These are phyloP conservation scores for Neoboletus brunneissimus DNA, from an alignment of 768 basidiomycete genomes.

Conservation along the genomic window DNA sequence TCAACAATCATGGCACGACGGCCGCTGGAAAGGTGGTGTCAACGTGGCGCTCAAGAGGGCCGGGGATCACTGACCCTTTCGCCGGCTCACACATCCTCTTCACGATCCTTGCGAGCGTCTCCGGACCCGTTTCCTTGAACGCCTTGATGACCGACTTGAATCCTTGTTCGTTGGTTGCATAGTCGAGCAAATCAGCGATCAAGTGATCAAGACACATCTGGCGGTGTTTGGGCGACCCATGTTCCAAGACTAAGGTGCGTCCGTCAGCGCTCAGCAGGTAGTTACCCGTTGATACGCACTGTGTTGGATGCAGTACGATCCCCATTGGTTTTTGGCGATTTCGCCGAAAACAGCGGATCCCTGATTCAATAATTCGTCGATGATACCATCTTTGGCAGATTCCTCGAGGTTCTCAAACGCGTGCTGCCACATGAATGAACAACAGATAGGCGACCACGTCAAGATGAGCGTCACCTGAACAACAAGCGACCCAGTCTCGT, in stretches of 20 bases:
- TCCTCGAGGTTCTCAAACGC: slow-evolving; percentile 86
- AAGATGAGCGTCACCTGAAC: slow-evolving; percentile 57
- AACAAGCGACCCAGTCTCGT: slow-evolving; percentile 86
- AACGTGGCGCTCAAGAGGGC: not conserved
- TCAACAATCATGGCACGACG: slow-evolving; percentile 86
- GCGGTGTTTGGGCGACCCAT: slow-evolving; percentile 74
- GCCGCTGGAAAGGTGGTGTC: slow-evolving; percentile 41
- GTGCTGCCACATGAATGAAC: slow-evolving; percentile 46
- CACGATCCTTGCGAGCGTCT: slow-evolving; percentile 70
- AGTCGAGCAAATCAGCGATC: slow-evolving; percentile 71
- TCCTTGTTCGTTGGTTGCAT: slow-evolving; percentile 82
- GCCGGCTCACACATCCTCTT: slow-evolving; percentile 85
- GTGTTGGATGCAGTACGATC: slow-evolving; percentile 83
- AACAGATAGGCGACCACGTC: not conserved
- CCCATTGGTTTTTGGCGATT: slow-evolving; percentile 86
- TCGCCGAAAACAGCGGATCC: slow-evolving; percentile 66
- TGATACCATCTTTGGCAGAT: slow-evolving; percentile 79
- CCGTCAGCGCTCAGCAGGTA: slow-evolving; percentile 2
- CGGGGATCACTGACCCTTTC: slow-evolving; percentile 51
- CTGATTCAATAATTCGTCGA: slow-evolving; percentile 78
- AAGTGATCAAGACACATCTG: slow-evolving; percentile 77
- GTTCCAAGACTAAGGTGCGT: slow-evolving; percentile 64
- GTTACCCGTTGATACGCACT: slow-evolving; percentile 46
- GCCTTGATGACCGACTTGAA: slow-evolving; percentile 85
- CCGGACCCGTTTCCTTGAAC: slow-evolving; percentile 78